Evolutionary conservation across 352 stramenopile genomes (phyloP).

Genomic region (Plasmopara halstedii): DNA sequence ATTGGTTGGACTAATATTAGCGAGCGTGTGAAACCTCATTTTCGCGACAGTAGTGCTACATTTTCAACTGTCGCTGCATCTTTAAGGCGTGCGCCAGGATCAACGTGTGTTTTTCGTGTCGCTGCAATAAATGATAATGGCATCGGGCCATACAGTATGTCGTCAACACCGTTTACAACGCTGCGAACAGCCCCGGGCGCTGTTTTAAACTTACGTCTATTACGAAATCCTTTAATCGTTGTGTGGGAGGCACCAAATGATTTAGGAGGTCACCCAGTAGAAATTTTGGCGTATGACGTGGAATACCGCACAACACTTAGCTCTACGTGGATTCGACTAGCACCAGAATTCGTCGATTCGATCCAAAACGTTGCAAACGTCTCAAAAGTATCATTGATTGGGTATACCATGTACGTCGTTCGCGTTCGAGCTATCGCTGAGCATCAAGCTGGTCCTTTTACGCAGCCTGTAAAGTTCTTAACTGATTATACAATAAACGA

Average conservation of each 20-base stretch:
- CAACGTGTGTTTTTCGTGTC: slow-evolving; percentile 47
- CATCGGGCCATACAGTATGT: slow-evolving; percentile 37
- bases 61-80: slow-evolving; percentile 28
- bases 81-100: slow-evolving; percentile 24
- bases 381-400: slow-evolving; percentile 5
- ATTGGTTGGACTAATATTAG: slow-evolving; percentile 37
- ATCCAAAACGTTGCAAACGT: slow-evolving; percentile 8
- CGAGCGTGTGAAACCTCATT: slow-evolving; percentile 20
- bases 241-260: slow-evolving; percentile 28
- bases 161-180: slow-evolving; percentile 31
- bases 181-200: slow-evolving; percentile 13
- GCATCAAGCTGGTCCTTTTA: slow-evolving; percentile 21
- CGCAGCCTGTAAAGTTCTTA: slow-evolving; percentile 25
- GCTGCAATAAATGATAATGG: slow-evolving; percentile 44
- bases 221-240: slow-evolving; percentile 22
- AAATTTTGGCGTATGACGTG: slow-evolving; percentile 31
- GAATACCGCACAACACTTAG: slow-evolving; percentile 29
- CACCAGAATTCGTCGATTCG: slow-evolving; percentile 1
- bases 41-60: slow-evolving; percentile 8
- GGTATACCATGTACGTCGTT: slow-evolving; percentile 36
- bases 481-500: slow-evolving; percentile 18
- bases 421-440: slow-evolving; percentile 32
- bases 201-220: slow-evolving; percentile 15
- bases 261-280: slow-evolving; percentile 14
- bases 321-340: slow-evolving; percentile 37